These are phyloP conservation scores for Fusarium sp. DNA, from an alignment of 2,329 filamentous ascomycete species.

Conservation along the genomic window DNA sequence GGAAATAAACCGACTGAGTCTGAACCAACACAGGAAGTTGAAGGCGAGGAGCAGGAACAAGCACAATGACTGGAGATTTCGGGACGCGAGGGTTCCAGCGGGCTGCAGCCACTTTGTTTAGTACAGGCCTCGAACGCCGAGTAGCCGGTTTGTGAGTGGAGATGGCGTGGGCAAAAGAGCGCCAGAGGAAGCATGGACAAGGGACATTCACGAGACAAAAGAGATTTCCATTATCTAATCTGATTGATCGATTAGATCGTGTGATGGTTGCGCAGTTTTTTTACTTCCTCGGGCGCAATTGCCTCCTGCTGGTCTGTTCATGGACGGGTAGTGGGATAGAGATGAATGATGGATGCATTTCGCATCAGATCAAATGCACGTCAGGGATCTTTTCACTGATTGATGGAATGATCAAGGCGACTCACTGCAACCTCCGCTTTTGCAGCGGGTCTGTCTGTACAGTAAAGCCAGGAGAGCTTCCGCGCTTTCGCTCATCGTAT, in stretches of 20 bases:
- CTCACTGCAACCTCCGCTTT: conserved; percentile 24
- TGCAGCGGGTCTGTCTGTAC: conserved; percentile 9
- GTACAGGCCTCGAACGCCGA: conserved; percentile 34
- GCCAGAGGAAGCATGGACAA: neutral
- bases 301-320: neutral
- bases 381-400: neutral
- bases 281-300: neutral
- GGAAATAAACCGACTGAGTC: neutral
- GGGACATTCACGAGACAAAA: neutral
- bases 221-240: conserved; percentile 41
- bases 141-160: conserved; percentile 19
- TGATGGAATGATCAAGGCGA: neutral
- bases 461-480: neutral
- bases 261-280: neutral
- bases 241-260: conserved; percentile 41
- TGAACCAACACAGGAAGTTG: neutral
- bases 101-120: conserved; percentile 35
- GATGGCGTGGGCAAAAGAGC: conserved; percentile 3
- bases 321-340: neutral
- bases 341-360: neutral
- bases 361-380: neutral
- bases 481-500: neutral
- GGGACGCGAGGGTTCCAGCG: conserved; percentile 19
- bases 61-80: conserved; percentile 5
- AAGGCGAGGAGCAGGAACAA: neutral